These are phyloP conservation scores for Exophiala viscosa DNA, from an alignment of 2,329 filamentous ascomycete genomes.

Conservation along the genomic window DNA sequence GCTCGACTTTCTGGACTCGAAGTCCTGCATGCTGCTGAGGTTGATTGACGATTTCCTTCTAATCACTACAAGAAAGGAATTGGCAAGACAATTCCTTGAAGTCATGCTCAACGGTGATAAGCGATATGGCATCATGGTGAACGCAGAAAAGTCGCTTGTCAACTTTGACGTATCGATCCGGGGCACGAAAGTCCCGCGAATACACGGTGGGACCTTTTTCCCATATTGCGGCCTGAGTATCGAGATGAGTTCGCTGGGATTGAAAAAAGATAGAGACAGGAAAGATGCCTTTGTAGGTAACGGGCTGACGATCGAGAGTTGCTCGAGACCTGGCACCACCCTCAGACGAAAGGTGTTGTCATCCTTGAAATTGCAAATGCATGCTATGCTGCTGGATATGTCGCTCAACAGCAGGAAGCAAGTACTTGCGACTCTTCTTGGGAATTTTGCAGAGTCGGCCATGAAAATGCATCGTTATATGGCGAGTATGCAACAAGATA, in stretches of 20 bases:
- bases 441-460: slow-evolving; percentile 72
- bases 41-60: slow-evolving; percentile 92
- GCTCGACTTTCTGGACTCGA: slow-evolving; percentile 61
- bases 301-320: slow-evolving; percentile 74
- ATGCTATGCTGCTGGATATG: slow-evolving; percentile 79
- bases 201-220: slow-evolving; percentile 55
- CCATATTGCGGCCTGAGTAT: slow-evolving; percentile 86
- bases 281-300: slow-evolving; percentile 60
- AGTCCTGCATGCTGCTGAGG: slow-evolving; percentile 65
- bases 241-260: slow-evolving; percentile 68
- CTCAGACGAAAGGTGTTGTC: slow-evolving; percentile 75
- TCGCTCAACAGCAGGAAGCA: slow-evolving; percentile 67
- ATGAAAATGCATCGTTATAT: slow-evolving; percentile 65
- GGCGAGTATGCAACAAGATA: slow-evolving; percentile 54
- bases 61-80: slow-evolving; percentile 65
- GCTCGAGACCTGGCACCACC: slow-evolving; percentile 66
- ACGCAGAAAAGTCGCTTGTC: slow-evolving; percentile 71
- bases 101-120: slow-evolving; percentile 76
- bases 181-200: slow-evolving; percentile 50
- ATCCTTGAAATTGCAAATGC: slow-evolving; percentile 78
- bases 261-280: slow-evolving; percentile 64
- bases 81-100: slow-evolving; percentile 70
- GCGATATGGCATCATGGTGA: slow-evolving; percentile 76
- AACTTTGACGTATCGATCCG: slow-evolving; percentile 70
- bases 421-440: slow-evolving; percentile 70